These are phyloP conservation scores for Apiotrichum sp. DNA, from an alignment of 1,284 basidiomycete species.

Conservation along the genomic window DNA sequence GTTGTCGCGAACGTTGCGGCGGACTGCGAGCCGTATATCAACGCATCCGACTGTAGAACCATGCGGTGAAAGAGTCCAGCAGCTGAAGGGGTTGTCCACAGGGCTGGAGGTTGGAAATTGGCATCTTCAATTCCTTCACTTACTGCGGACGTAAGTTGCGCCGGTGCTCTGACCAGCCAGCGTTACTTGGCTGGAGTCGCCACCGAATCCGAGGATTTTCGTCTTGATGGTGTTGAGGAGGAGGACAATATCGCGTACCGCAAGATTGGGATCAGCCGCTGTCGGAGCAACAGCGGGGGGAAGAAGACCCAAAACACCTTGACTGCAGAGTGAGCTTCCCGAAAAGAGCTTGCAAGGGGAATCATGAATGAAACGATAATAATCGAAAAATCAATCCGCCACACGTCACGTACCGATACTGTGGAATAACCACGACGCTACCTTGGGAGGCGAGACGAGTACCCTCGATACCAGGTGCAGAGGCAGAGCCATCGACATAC, in stretches of 20 bases:
- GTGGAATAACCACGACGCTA: slow-evolving; percentile 72
- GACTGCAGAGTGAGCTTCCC: slow-evolving; percentile 50
- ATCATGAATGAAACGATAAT: not conserved
- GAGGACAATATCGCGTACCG: slow-evolving; percentile 62
- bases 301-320: slow-evolving; percentile 72
- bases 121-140: slow-evolving; percentile 22
- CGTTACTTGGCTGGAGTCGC: slow-evolving; percentile 59
- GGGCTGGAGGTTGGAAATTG: slow-evolving; percentile 40
- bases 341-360: too few relatives aligned
- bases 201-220: slow-evolving; percentile 60
- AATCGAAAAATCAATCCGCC: slow-evolving; percentile 58
- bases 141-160: slow-evolving; percentile 64
- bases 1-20: not conserved
- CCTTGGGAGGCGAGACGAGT: slow-evolving; percentile 65
- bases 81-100: slow-evolving; percentile 63
- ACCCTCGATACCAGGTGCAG: slow-evolving; percentile 69
- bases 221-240: slow-evolving; percentile 61
- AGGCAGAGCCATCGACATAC: slow-evolving; percentile 63
- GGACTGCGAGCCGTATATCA: slow-evolving; percentile 52
- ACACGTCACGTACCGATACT: slow-evolving; percentile 43
- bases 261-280: slow-evolving; percentile 61
- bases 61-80: slow-evolving; percentile 62
- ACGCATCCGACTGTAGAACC: slow-evolving; percentile 77
- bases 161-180: slow-evolving; percentile 86
- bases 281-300: slow-evolving; percentile 49